Conservation (phyloP, 1,284 basidiomycete genomes). For the Cutaneotrichosporon sp. region DNA sequence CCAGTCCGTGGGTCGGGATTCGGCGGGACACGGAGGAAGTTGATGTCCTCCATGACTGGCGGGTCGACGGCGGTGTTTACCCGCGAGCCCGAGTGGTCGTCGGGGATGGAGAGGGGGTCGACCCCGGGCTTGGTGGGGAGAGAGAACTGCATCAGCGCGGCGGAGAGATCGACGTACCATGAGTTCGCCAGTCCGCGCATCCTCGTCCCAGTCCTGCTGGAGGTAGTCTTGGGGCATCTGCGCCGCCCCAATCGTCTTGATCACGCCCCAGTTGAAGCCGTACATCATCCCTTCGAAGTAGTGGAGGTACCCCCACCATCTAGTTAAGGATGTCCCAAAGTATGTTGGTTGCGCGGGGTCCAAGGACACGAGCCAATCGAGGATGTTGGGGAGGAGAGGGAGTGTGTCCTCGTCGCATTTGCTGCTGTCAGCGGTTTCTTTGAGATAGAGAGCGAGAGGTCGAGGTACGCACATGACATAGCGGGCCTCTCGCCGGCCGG, state of each 20-base stretch:
- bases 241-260: constrained; percentile 25
- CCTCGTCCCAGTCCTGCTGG: constrained; percentile 26
- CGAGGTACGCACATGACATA: constrained; percentile 17
- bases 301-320: constrained; percentile 23
- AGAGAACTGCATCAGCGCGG: constrained; percentile 5
- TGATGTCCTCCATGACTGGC: constrained; percentile 20
- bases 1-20: constrained; percentile 27
- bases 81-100: not conserved
- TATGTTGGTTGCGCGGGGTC: constrained; percentile 25
- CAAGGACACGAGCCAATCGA: constrained; percentile 25
- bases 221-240: constrained; percentile 25
- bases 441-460: too few relatives aligned
- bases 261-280: constrained; percentile 31
- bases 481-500: constrained; percentile 13
- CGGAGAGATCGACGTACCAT: constrained; percentile 26
- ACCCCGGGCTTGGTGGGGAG: not conserved
- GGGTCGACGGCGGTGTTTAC: constrained; percentile 18
- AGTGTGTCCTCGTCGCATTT: constrained; percentile 36
- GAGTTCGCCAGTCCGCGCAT: constrained; percentile 33
- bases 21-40: constrained; percentile 13
- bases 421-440: constrained; percentile 6
- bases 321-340: constrained; percentile 29
- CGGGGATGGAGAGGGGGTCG: constrained; percentile 20
- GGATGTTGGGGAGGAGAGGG: constrained; percentile 28
- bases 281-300: constrained; percentile 33